A percentile compares a stretch with the other conserved stretches of the same genome.
These are phyloP conservation scores for Aureobasidium sp. DNA, from an alignment of 2,329 filamentous ascomycete genomes.

Conservation along the genomic window DNA sequence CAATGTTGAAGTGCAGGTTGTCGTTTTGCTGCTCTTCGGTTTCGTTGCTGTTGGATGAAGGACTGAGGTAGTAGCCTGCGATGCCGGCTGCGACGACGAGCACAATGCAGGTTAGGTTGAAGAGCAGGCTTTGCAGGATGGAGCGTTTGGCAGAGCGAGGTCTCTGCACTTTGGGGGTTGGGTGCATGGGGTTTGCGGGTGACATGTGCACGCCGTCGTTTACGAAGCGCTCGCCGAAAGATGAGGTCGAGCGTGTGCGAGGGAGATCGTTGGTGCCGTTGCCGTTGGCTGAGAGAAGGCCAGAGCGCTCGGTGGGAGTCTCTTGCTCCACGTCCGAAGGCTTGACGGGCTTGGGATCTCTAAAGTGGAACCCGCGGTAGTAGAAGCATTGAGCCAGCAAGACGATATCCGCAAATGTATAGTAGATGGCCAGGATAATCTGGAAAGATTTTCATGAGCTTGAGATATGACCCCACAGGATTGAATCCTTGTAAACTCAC, in stretches of 20 bases:
- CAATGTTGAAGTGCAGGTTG: conserved; percentile 57
- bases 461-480: not conserved
- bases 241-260: conserved; percentile 25
- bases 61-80: conserved; percentile 72
- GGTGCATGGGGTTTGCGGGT: conserved; percentile 70
- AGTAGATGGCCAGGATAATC: conserved; percentile 88
- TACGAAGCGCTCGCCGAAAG: conserved; percentile 40
- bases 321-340: conserved; percentile 20
- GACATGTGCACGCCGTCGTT: conserved; percentile 62
- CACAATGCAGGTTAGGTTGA: conserved; percentile 66
- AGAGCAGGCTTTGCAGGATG: conserved; percentile 47
- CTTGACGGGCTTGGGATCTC: conserved; percentile 52
- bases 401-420: conserved; percentile 85
- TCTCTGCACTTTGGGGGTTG: conserved; percentile 32
- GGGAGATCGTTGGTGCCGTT: conserved; percentile 20
- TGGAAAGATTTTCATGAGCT: conserved; percentile 22
- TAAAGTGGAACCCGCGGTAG: conserved; percentile 80
- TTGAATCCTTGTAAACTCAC: conserved; percentile 31
- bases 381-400: conserved; percentile 87
- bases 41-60: conserved; percentile 27
- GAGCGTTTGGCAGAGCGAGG: conserved; percentile 29
- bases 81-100: conserved; percentile 79
- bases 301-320: conserved; percentile 26
- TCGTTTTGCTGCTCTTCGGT: conserved; percentile 34
- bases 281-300: conserved; percentile 27